Evolutionary conservation across 768 basidiomycete genomes (phyloP).

Genomic region (Mycena vitilis): DNA sequence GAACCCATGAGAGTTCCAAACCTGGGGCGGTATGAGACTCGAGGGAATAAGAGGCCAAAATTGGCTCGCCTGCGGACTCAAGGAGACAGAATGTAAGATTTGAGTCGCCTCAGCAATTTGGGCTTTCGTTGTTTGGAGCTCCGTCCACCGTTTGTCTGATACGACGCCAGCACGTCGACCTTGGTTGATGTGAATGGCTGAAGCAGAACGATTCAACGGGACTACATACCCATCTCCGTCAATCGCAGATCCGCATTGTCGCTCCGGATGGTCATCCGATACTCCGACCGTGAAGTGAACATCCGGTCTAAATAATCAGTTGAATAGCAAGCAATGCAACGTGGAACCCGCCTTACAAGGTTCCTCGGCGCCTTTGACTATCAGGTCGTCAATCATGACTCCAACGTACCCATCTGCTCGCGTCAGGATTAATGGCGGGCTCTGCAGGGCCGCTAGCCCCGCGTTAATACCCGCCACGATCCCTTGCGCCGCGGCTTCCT

Average conservation of each 20-base stretch:
- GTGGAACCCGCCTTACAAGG: conserved; percentile 67
- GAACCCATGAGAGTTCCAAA: conserved; percentile 56
- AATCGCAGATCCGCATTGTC: conserved; percentile 91
- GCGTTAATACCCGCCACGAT: conserved; percentile 91
- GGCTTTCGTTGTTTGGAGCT: conserved; percentile 47
- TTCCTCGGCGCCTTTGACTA: conserved; percentile 89
- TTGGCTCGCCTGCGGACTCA: conserved; percentile 57
- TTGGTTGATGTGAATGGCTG: conserved; percentile 35
- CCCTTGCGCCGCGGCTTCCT: conserved; percentile 94
- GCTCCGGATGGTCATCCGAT: conserved; percentile 86
- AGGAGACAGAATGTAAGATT: conserved; percentile 47
- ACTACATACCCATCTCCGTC: conserved; percentile 73
- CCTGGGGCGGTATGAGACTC: conserved; percentile 36
- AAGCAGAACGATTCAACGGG: background rate
- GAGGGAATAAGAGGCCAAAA: background rate
- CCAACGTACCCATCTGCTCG: conserved; percentile 91
- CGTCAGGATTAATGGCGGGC: conserved; percentile 70
- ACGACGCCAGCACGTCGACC: conserved; percentile 58
- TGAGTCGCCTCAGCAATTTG: conserved; percentile 50
- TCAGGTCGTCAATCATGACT: conserved; percentile 93
- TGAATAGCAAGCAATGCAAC: conserved; percentile 12
- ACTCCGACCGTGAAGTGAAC: conserved; percentile 94
- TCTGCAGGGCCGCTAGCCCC: conserved; percentile 70
- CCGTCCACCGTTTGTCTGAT: conserved; percentile 57
- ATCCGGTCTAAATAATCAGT: conserved; percentile 74